Conservation (phyloP, 805 yeast genomes). For the Cephaloascus albidus region DNA sequence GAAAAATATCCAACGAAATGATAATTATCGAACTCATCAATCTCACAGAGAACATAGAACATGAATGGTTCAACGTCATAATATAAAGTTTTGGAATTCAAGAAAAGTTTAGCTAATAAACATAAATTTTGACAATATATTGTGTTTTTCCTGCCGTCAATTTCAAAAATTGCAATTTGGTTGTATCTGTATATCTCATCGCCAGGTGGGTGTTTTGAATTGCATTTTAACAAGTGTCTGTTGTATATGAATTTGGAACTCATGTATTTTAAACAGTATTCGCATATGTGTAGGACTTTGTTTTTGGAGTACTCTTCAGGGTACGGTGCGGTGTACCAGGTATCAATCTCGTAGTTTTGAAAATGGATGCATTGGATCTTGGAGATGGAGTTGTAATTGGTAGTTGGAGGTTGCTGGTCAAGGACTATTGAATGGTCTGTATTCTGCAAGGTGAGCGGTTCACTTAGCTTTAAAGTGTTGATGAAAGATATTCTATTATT, state of each 20-base stretch:
- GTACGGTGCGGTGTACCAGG: constrained; percentile 92
- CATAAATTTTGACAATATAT: constrained; percentile 86
- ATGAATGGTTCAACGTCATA: constrained; percentile 94
- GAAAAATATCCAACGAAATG: constrained; percentile 94
- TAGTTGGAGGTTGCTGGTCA: constrained; percentile 5
- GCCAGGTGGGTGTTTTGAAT: constrained; percentile 76
- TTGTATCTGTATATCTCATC: constrained; percentile 94
- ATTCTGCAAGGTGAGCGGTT: constrained; percentile 21
- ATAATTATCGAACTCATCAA: constrained; percentile 37
- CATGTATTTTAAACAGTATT: constrained; percentile 75
- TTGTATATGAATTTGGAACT: constrained; percentile 53
- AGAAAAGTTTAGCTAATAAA: constrained; percentile 76
- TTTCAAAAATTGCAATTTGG: constrained; percentile 89
- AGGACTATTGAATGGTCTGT: constrained; percentile 18
- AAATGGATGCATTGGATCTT: constrained; percentile 59
- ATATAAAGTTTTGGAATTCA: constrained; percentile 85
- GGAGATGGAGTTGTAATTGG: constrained; percentile 18
- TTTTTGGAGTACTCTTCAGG: constrained; percentile 74
- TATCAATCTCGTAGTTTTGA: constrained; percentile 64
- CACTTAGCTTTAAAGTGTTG: constrained; percentile 26
- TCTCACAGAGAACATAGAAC: constrained; percentile 77
- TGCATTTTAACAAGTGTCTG: constrained; percentile 74
- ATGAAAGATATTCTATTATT: constrained; percentile 43
- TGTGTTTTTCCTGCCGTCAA: constrained; percentile 81
- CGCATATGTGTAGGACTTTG: constrained; percentile 65